Percentiles rank a stretch among this genome's conserved stretches.
These are phyloP conservation scores for Nemania sp. DNA, from an alignment of 2,329 filamentous ascomycete genomes.

Conservation along the genomic window DNA sequence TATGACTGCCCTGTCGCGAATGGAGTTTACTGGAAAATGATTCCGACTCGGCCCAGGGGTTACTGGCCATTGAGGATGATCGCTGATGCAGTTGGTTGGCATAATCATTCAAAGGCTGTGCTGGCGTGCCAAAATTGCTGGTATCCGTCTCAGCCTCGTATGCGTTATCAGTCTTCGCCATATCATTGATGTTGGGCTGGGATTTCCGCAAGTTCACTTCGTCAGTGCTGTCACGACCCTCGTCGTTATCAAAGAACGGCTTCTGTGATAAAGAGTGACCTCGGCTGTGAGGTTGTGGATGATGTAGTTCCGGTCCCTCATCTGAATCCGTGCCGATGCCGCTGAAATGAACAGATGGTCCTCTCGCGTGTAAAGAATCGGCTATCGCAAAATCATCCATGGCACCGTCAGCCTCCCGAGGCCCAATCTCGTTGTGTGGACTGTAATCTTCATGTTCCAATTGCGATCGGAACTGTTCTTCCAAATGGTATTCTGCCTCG, in stretches of 20 bases:
- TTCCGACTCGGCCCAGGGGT: slow-evolving; percentile 63
- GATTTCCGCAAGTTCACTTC: slow-evolving; percentile 45
- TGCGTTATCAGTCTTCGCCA: slow-evolving; percentile 52
- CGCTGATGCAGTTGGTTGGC: slow-evolving; percentile 55
- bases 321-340: slow-evolving; percentile 57
- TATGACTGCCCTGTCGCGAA: slow-evolving; percentile 58
- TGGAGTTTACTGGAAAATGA: slow-evolving; percentile 44
- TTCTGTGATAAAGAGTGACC: slow-evolving; percentile 72
- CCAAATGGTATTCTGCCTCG: slow-evolving; percentile 82
- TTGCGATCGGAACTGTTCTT: slow-evolving; percentile 77
- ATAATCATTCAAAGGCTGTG: slow-evolving; percentile 55
- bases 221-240: slow-evolving; percentile 44
- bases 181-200: slow-evolving; percentile 44
- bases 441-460: slow-evolving; percentile 79
- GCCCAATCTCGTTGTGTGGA: slow-evolving; percentile 56
- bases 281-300: slow-evolving; percentile 73
- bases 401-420: slow-evolving; percentile 34
- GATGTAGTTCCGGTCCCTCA: slow-evolving; percentile 64
- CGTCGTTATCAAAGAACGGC: slow-evolving; percentile 62
- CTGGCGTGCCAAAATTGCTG: slow-evolving; percentile 69
- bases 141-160: slow-evolving; percentile 75
- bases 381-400: slow-evolving; percentile 25
- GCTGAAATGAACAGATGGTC: slow-evolving; percentile 53
- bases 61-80: slow-evolving; percentile 59
- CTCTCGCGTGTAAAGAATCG: slow-evolving; percentile 44